These are phyloP conservation scores for Oryza longistaminata DNA, from an alignment of 176 grass and related monocot species.

Conservation along the genomic window DNA sequence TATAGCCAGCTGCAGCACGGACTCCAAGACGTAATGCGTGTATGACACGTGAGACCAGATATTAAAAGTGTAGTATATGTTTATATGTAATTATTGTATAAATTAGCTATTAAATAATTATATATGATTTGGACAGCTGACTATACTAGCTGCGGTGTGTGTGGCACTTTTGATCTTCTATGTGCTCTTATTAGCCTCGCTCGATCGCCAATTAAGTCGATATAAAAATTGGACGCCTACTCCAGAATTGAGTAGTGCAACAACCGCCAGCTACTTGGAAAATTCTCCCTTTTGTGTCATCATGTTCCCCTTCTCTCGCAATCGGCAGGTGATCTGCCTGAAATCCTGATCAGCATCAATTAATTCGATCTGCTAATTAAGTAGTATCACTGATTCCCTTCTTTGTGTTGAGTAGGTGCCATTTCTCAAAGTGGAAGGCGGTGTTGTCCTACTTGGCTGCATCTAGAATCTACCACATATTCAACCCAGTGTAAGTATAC, in stretches of 20 bases:
- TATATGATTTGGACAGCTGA: no score
- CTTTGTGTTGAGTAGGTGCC: background rate
- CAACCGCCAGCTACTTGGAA: background rate
- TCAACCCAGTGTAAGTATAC: background rate
- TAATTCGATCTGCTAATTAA: background rate
- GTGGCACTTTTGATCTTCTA: no score
- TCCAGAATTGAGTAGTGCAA: background rate
- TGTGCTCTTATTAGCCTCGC: no score
- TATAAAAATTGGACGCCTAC: background rate
- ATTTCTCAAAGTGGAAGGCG: constrained; percentile 10
- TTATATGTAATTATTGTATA: no score
- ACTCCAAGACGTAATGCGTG: no score
- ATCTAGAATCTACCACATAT: background rate
- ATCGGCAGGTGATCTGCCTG: background rate
- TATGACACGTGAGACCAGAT: no score
- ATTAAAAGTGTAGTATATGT: no score
- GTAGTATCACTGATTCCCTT: background rate
- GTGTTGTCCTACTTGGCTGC: background rate
- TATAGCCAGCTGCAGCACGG: no score
- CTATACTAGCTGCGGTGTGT: no score
- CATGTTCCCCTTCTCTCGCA: background rate
- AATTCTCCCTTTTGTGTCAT: background rate
- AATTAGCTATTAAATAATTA: no score
- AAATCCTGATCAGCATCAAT: background rate
- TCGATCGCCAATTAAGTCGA: background rate